A percentile compares a stretch with the other conserved stretches of the same genome.
Evolutionary conservation across 2,329 filamentous ascomycete genomes (phyloP).

Genomic region (Fusarium nygamai): DNA sequence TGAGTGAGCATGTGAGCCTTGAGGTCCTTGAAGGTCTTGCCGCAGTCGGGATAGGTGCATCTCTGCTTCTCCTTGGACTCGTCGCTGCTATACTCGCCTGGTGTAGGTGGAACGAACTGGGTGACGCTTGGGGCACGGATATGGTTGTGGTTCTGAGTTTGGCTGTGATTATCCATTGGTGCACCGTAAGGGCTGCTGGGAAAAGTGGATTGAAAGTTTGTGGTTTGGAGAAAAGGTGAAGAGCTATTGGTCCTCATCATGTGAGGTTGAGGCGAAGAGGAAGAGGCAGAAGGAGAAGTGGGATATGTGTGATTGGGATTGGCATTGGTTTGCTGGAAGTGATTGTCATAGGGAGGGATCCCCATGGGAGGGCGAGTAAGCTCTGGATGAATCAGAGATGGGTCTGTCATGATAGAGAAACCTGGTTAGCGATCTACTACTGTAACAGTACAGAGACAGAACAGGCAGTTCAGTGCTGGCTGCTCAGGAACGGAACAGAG

Average conservation of each 20-base stretch:
- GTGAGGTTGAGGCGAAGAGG: slow-evolving; percentile 59
- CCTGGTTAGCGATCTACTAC: slow-evolving; percentile 50
- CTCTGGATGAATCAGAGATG: slow-evolving; percentile 66
- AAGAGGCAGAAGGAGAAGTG: slow-evolving; percentile 71
- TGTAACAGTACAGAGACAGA: not conserved
- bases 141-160: slow-evolving; percentile 47
- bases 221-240: slow-evolving; percentile 73
- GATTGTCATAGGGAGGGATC: slow-evolving; percentile 57
- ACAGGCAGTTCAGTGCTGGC: not conserved
- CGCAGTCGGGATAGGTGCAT: slow-evolving; percentile 86
- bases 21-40: slow-evolving; percentile 87
- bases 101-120: slow-evolving; percentile 73
- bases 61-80: slow-evolving; percentile 75
- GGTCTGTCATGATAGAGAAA: slow-evolving; percentile 54
- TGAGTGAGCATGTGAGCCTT: slow-evolving; percentile 96
- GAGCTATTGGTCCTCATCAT: slow-evolving; percentile 64
- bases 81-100: slow-evolving; percentile 67
- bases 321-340: slow-evolving; percentile 53
- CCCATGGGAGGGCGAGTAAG: slow-evolving; percentile 60
- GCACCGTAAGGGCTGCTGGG: slow-evolving; percentile 65
- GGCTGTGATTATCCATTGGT: slow-evolving; percentile 54
- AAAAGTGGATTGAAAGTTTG: slow-evolving; percentile 62
- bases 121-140: slow-evolving; percentile 73
- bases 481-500: slow-evolving; percentile 7
- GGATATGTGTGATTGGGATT: slow-evolving; percentile 58